Evolutionary conservation across 768 basidiomycete genomes (phyloP).

Genomic region (Vishniacozyma victoriae): DNA sequence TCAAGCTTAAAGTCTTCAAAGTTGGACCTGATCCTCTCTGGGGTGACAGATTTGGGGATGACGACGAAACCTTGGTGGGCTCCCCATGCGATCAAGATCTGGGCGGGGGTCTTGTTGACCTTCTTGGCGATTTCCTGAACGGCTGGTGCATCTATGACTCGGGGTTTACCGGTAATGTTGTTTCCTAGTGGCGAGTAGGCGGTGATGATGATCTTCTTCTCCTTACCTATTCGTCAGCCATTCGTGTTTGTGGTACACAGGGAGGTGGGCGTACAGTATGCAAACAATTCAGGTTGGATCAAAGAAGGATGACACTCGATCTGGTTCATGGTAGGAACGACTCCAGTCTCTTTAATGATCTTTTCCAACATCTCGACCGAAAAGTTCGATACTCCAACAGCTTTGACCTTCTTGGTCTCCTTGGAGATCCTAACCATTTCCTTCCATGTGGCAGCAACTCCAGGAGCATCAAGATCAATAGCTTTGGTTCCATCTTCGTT

Average conservation of each 20-base stretch:
- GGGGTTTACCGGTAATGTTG: conserved; percentile 52
- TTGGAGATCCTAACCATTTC: conserved; percentile 67
- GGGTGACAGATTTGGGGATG: conserved; percentile 71
- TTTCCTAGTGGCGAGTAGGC: conserved; percentile 35
- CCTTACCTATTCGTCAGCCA: conserved; percentile 13
- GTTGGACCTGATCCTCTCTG: conserved; percentile 59
- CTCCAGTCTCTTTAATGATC: conserved; percentile 65
- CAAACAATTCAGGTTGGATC: conserved; percentile 26
- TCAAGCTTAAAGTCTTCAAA: conserved; percentile 67
- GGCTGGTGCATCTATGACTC: conserved; percentile 62
- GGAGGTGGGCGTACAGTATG: conserved; percentile 8
- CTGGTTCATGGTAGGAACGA: conserved; percentile 73
- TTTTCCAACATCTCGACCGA: conserved; percentile 48
- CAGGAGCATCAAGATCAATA: conserved; percentile 15
- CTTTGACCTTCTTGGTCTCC: conserved; percentile 64
- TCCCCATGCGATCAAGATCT: conserved; percentile 79
- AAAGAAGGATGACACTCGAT: conserved; percentile 68
- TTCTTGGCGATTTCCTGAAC: conserved; percentile 61
- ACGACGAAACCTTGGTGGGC: conserved; percentile 68
- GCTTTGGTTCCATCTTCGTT: conserved; percentile 2
- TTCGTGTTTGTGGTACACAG: neutral
- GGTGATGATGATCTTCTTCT: conserved; percentile 39
- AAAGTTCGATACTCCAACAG: conserved; percentile 52
- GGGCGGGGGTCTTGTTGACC: conserved; percentile 64
- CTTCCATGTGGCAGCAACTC: conserved; percentile 25